Evolutionary conservation across 2,329 filamentous ascomycete genomes (phyloP), one percentile per base, ranked within the genome.

Genomic region (Cryphonectria japonica): DNA sequence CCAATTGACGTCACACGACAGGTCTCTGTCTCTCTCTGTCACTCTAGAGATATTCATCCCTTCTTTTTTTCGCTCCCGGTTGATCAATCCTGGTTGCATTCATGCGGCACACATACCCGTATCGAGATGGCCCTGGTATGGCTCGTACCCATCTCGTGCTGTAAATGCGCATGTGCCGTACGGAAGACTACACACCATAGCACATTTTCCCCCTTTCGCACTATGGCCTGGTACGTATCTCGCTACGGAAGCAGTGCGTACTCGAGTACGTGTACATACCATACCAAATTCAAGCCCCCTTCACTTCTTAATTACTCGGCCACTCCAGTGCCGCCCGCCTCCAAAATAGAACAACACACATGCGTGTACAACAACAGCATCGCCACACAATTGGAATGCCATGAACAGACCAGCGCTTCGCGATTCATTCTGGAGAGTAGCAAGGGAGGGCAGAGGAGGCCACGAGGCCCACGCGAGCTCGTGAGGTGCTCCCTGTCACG

Each of bases 401-500:
- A 50, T n/a, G 22, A 50, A 50, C 46, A 50, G 46, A 11, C 46
- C 46, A 50, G 46, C 46, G 46, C 46, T 50, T n/a, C 6, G 22
- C 46, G 46, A 19, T 50, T n/a, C 7, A 19, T n/a, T 50, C 2
- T 2, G 7, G 46, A 9, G 22, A 9, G 22, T 7, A 19, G 22
- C 9, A 11, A 50, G 46, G 22, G 46, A 3, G 22, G 46, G 46
- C 46, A 50, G 46, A 19, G 46, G 7, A 50, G 46, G 46, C 46
- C 46, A 50, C 46, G 46, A 50, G 29, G 54, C 52, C 52, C 52
- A 57, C 52, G 29, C 52, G 32, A 37, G 32, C 57, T 60, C 57
- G 57, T 22, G 57, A 60, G 29, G 29, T 60, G 59, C 59, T 39
- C 59, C 32, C 59, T 61, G 59, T 61, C 59, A 39, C 59, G 59